These are phyloP conservation scores for Pittosporum tobira DNA, from an alignment of 129 eudicot genomes.

Conservation along the genomic window DNA sequence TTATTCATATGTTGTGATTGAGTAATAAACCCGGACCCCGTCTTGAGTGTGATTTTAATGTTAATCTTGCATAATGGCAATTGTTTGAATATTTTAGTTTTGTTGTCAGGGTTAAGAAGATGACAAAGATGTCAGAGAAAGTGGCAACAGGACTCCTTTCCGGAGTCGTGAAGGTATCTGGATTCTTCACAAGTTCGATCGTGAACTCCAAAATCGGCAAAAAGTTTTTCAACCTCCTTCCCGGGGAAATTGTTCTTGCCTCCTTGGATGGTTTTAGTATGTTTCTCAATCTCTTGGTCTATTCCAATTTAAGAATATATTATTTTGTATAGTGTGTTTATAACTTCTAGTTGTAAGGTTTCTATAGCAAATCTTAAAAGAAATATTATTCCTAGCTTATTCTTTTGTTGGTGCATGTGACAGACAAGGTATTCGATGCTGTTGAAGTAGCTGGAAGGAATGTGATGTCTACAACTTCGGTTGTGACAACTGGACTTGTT, in stretches of 20 bases:
- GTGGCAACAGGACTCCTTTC: conserved; percentile 41
- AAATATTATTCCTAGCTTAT: too few species aligned
- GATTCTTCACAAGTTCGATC: conserved; percentile 32
- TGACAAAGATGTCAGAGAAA: conserved; percentile 48
- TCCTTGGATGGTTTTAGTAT: conserved; percentile 50
- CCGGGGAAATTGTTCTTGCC: conserved; percentile 69
- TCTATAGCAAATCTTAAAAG: too few species aligned
- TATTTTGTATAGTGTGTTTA: too few species aligned
- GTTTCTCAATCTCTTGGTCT: too few species aligned
- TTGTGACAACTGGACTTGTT: conserved; percentile 64
- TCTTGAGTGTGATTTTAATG: too few species aligned
- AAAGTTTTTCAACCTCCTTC: conserved; percentile 43
- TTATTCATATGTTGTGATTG: too few species aligned
- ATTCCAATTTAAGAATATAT: too few species aligned
- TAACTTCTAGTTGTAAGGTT: too few species aligned
- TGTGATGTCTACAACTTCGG: conserved; percentile 71
- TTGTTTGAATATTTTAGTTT: too few species aligned
- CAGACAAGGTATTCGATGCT: conserved; percentile 72
- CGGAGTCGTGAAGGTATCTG: conserved; percentile 48
- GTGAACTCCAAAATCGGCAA: conserved; percentile 43
- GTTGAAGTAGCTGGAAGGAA: conserved; percentile 76
- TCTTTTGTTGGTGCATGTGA: conserved; percentile 5
- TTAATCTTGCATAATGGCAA: too few species aligned
- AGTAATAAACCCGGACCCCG: too few species aligned
- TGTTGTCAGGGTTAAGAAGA: conserved; percentile 81